Base-by-base conservation (phyloP, 805 yeast genomes). In the Metschnikowia colocasiae region DNA sequence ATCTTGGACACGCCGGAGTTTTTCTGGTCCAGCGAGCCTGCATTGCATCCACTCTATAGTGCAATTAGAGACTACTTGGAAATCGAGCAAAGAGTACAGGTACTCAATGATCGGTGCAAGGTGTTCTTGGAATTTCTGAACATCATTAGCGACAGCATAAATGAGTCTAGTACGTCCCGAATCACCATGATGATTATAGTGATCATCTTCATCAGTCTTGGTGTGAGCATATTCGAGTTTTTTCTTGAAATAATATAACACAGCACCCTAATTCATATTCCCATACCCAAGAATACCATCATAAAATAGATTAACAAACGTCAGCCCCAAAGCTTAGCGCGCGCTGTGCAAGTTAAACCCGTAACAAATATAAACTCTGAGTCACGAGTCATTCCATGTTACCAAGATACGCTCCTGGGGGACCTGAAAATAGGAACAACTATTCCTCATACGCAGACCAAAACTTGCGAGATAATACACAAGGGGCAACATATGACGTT, bases 21-120 rank as follows among this genome's bases (percentile, higher is more conserved):
- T 60, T 94, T 94, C 65, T 94, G 99, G 99, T 87, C 91, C 26
- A 43, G 78, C 52, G 99, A 94, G 67, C 99, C 99, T 4, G 91
- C 96, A 32, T 75, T 94, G 54, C 95, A 92, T 62, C 98, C 98
- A 3, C 71, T 94, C 35, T 94, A 94, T 65, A 75, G 76, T 30
- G 97, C 97, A 1, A 83, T 91, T 47, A 71, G 97, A 49, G 97
- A 94, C 54, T 94, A 94, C 59, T 69, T 94, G 47, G 99, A 94
- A 66, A 91, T 94, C 52, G 97, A 92, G 62, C 96, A 88, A 65
- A 72, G 99, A 45, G 97, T 92, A 26, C 91, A 87, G 60, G 97
- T 94, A 4, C 74, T 94, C 41, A 94, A 94, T 59, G 97, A 92
- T 62, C 73, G 97, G 41, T 91, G 98, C 64, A 87, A 86, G 62